Evolutionary conservation across 2,329 filamentous ascomycete genomes (phyloP).

Genomic region (Aulographum hederae): DNA sequence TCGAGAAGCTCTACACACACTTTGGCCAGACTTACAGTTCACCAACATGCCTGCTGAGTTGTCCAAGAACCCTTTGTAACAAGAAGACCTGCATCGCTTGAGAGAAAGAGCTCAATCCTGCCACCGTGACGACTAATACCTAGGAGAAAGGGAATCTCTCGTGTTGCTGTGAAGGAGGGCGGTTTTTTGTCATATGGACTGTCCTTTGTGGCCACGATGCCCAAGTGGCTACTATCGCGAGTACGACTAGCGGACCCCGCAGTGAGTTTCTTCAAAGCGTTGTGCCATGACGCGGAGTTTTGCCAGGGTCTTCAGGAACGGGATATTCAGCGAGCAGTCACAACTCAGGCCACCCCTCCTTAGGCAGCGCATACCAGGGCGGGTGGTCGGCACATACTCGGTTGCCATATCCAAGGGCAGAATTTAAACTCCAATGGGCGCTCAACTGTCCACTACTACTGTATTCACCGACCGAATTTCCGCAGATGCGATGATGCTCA

Average conservation of each 20-base stretch:
- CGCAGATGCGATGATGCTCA: background rate
- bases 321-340: background rate
- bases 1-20: too few relatives aligned
- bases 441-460: background rate
- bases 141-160: too few relatives aligned
- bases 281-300: background rate
- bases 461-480: background rate
- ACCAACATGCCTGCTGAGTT: too few relatives aligned
- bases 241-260: background rate
- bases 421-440: background rate
- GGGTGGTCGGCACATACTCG: background rate
- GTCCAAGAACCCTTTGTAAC: too few relatives aligned
- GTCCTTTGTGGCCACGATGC: constrained; percentile 19
- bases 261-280: background rate
- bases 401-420: background rate
- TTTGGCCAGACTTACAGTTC: too few relatives aligned
- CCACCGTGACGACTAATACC: too few relatives aligned
- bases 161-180: constrained; percentile 17
- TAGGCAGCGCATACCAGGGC: too few relatives aligned
- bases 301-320: background rate
- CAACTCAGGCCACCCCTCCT: too few relatives aligned
- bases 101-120: too few relatives aligned
- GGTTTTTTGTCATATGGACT: constrained; percentile 17
- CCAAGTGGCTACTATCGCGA: background rate
- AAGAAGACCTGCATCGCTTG: too few relatives aligned